These are phyloP conservation scores for Aureobasidium melanogenum DNA, from an alignment of 2,329 filamentous ascomycete species.

Conservation along the genomic window DNA sequence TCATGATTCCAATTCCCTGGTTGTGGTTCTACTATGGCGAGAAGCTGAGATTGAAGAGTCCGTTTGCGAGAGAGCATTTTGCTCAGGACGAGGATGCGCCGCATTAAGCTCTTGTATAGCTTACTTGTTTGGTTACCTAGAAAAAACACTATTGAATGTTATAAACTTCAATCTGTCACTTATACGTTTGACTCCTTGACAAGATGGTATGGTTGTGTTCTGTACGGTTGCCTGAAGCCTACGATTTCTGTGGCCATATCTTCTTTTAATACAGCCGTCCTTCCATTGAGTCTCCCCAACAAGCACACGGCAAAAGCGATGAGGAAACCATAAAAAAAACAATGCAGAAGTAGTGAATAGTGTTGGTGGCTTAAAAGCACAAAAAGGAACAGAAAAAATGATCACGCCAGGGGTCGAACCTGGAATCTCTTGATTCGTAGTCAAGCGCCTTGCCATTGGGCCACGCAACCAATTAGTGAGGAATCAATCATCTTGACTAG, in stretches of 20 bases:
- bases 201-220: too few species aligned
- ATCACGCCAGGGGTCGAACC: slow-evolving; percentile 16
- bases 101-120: neutral
- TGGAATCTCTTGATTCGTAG: slow-evolving; percentile 33
- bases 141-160: neutral
- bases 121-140: too few species aligned
- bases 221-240: too few species aligned
- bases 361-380: neutral
- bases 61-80: slow-evolving; percentile 12
- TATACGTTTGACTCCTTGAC: too few species aligned
- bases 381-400: neutral
- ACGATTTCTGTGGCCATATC: too few species aligned
- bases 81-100: slow-evolving; percentile 11
- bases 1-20: slow-evolving; percentile 30
- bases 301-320: too few species aligned
- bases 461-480: slow-evolving; percentile 25
- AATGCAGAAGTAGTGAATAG: too few species aligned
- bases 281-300: too few species aligned
- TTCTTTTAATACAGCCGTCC: too few species aligned
- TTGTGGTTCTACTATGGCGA: slow-evolving; percentile 25
- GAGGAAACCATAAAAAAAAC: too few species aligned
- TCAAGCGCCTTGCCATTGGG: slow-evolving; percentile 52
- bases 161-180: too few species aligned
- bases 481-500: fast-evolving
- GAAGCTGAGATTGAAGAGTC: slow-evolving; percentile 2